Conservation (phyloP, 176 grass and related monocot genomes). For the Hyparrhenia diplandra region DNA sequence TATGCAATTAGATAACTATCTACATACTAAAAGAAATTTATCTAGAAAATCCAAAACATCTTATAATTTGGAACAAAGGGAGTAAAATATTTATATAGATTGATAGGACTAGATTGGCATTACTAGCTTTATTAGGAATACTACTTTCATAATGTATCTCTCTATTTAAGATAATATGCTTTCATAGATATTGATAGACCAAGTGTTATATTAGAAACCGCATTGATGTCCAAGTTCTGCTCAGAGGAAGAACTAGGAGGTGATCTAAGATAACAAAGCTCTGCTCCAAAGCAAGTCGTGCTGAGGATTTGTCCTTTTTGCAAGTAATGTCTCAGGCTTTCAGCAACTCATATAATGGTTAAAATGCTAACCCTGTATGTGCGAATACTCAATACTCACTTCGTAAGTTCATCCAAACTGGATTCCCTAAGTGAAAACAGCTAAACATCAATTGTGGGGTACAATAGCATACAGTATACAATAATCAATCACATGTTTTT, state of each 20-base stretch:
- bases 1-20: no score
- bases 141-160: background rate
- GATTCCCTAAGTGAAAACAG: background rate
- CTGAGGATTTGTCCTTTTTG: background rate
- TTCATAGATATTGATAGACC: background rate
- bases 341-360: background rate
- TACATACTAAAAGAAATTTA: no score
- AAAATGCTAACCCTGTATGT: constrained; percentile 1
- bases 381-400: background rate
- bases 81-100: background rate
- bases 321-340: background rate
- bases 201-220: background rate
- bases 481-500: background rate
- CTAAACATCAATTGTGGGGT: background rate
- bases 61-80: no score
- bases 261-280: background rate
- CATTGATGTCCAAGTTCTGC: background rate
- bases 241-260: background rate
- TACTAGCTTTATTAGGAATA: background rate
- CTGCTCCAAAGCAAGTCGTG: background rate
- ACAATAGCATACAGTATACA: background rate
- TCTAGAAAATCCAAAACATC: no score
- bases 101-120: no score
- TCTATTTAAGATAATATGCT: background rate
- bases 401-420: background rate